Evolutionary conservation across 2,329 filamentous ascomycete species (phyloP).

Genomic region (Emmonsiellopsis sp.): DNA sequence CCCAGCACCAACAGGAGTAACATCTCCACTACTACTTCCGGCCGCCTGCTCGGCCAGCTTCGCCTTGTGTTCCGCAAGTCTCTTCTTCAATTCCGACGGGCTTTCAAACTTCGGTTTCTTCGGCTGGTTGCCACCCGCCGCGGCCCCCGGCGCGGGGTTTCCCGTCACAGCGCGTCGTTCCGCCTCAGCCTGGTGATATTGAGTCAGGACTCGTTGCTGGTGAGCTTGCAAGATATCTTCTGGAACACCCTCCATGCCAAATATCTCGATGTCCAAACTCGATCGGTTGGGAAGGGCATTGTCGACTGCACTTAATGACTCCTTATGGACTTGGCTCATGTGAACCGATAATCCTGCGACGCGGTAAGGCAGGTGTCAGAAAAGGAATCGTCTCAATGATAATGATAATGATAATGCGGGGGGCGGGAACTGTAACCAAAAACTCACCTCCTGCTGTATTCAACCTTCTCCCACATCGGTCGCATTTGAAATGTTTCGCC

Average conservation of each 20-base stretch:
- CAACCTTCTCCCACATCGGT: slow-evolving; percentile 74
- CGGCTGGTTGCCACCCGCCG: slow-evolving; percentile 29
- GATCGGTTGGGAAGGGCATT: slow-evolving; percentile 84
- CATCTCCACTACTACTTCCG: slow-evolving; percentile 49
- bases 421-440: background rate
- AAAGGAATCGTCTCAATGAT: background rate
- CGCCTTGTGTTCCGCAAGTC: slow-evolving; percentile 68
- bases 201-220: slow-evolving; percentile 74
- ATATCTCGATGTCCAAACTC: slow-evolving; percentile 86
- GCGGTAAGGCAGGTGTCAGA: background rate
- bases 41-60: slow-evolving; percentile 51
- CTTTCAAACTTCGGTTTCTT: slow-evolving; percentile 67
- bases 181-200: slow-evolving; percentile 76
- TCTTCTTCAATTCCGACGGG: slow-evolving; percentile 67
- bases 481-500: slow-evolving; percentile 99
- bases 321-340: slow-evolving; percentile 98
- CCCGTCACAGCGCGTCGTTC: slow-evolving; percentile 75
- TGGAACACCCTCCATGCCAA: slow-evolving; percentile 95
- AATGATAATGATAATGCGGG: background rate
- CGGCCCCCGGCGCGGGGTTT: slow-evolving; percentile 63
- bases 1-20: slow-evolving; percentile 44
- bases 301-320: slow-evolving; percentile 75
- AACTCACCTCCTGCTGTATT: slow-evolving; percentile 85
- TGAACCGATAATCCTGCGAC: slow-evolving; percentile 77
- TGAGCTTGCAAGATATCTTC: slow-evolving; percentile 75